phyloP scores from a whole-genome alignment of 768 basidiomycete species.

The Phylloporus sp. region DNA sequence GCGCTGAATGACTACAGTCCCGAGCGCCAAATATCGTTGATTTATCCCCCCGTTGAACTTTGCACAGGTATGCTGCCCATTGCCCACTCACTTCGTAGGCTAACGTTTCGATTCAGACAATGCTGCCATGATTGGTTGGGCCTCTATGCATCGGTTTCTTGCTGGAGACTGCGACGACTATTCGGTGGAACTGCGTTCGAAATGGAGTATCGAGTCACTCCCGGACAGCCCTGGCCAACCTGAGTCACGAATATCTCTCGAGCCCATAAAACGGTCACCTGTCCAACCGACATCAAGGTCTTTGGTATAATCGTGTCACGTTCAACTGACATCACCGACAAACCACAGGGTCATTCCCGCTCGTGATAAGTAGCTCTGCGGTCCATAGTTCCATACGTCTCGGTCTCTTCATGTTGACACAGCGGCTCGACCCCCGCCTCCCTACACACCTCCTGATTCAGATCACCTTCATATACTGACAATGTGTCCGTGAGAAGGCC shows the following conservation, averaged over 20 bases:
- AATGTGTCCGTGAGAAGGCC: too few relatives aligned
- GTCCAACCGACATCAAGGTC: too few relatives aligned
- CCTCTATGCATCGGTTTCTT: slow-evolving; percentile 78
- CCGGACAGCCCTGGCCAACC: background rate
- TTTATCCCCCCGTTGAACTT: slow-evolving; percentile 71
- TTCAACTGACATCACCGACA: too few relatives aligned
- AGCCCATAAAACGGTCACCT: too few relatives aligned
- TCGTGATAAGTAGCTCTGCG: too few relatives aligned
- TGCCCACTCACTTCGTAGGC: background rate
- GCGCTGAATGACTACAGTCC: slow-evolving; percentile 26
- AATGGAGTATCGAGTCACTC: slow-evolving; percentile 69
- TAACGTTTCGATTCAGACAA: slow-evolving; percentile 57
- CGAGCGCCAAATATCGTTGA: slow-evolving; percentile 38
- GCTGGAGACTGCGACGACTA: slow-evolving; percentile 57
- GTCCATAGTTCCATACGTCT: background rate
- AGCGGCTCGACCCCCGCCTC: background rate
- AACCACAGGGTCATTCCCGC: too few relatives aligned
- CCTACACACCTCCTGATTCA: background rate
- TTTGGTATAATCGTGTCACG: too few relatives aligned
- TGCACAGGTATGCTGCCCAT: slow-evolving; percentile 63
- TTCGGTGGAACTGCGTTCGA: slow-evolving; percentile 53
- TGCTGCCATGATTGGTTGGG: slow-evolving; percentile 95
- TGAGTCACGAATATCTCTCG: too few relatives aligned
- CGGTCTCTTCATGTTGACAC: background rate
- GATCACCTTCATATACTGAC: slow-evolving; percentile 2